Percentiles rank a stretch among this genome's conserved stretches.
phyloP scores from a whole-genome alignment of 2,329 filamentous ascomycete genomes.

The Penicillium brasilianum region DNA sequence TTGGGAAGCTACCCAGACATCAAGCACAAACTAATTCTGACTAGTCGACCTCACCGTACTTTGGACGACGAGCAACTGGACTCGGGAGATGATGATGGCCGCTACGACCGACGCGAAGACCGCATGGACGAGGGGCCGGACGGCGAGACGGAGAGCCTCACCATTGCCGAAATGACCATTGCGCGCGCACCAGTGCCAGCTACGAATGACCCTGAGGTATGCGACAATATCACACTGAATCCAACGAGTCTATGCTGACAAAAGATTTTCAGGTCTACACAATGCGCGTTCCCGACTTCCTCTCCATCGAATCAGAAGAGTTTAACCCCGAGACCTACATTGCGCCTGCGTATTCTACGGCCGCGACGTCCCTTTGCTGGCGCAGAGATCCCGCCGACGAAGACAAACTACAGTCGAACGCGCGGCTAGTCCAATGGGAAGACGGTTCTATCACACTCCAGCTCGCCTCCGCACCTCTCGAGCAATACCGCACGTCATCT shows the following conservation, averaged over 20 bases:
- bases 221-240: slow-evolving; percentile 2
- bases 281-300: slow-evolving; percentile 67
- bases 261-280: slow-evolving; percentile 58
- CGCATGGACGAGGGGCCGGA: slow-evolving; percentile 52
- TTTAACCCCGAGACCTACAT: slow-evolving; percentile 67
- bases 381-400: slow-evolving; percentile 66
- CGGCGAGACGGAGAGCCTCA: slow-evolving; percentile 53
- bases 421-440: slow-evolving; percentile 69
- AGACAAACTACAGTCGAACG: slow-evolving; percentile 65
- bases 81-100: slow-evolving; percentile 65
- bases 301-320: slow-evolving; percentile 64
- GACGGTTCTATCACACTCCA: slow-evolving; percentile 70
- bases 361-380: slow-evolving; percentile 69
- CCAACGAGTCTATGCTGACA: slow-evolving; percentile 3
- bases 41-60: slow-evolving; percentile 48
- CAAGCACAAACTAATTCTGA: slow-evolving; percentile 21
- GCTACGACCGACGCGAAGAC: slow-evolving; percentile 57
- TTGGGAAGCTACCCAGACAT: background rate
- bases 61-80: slow-evolving; percentile 68
- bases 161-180: slow-evolving; percentile 61
- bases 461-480: slow-evolving; percentile 64
- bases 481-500: slow-evolving; percentile 64
- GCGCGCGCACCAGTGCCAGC: slow-evolving; percentile 63
- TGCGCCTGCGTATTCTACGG: slow-evolving; percentile 66
- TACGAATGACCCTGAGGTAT: slow-evolving; percentile 49